Evolutionary conservation across 23 red algal species (phyloP).

Genomic region (Cyanidiococcus yangmingshanensis): DNA sequence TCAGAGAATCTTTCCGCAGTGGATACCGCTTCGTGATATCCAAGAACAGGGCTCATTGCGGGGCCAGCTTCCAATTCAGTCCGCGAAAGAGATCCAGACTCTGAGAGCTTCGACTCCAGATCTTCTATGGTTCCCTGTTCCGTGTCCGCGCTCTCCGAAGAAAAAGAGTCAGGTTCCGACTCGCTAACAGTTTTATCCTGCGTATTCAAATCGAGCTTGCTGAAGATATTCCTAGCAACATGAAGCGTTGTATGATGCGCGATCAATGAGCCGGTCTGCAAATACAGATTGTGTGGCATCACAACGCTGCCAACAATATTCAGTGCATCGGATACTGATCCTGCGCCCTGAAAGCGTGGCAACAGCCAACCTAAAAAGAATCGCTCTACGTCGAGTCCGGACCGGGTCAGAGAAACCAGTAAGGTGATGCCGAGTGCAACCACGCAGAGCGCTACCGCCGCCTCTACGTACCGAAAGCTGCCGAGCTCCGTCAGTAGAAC

Average conservation of each 20-base stretch:
- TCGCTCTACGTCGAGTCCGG: not conserved
- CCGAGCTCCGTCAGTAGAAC: not conserved
- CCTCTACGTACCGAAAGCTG: constrained; percentile 9
- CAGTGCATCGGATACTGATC: not conserved
- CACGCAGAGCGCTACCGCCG: constrained; percentile 5
- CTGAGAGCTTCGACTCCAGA: not conserved
- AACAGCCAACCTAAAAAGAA: constrained; percentile 21
- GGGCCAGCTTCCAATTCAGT: no score
- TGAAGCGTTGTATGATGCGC: not conserved
- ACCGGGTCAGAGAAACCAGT: not conserved
- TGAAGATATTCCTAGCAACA: not conserved
- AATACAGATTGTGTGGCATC: constrained; percentile 23
- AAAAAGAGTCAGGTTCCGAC: not conserved
- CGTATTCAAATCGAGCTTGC: not conserved
- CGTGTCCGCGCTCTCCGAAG: not conserved
- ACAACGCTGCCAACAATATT: constrained; percentile 12
- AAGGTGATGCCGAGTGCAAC: constrained; percentile 1
- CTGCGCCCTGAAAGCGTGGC: constrained; percentile 13
- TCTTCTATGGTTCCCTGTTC: not conserved
- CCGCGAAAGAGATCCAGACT: not conserved
- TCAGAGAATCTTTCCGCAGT: no score
- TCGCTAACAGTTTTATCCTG: not conserved
- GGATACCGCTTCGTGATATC: not conserved
- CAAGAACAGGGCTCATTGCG: not conserved
- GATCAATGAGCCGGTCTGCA: constrained; percentile 3